phyloP scores from a whole-genome alignment of 169 alveolate species.

The Cryptosporidium felis region DNA sequence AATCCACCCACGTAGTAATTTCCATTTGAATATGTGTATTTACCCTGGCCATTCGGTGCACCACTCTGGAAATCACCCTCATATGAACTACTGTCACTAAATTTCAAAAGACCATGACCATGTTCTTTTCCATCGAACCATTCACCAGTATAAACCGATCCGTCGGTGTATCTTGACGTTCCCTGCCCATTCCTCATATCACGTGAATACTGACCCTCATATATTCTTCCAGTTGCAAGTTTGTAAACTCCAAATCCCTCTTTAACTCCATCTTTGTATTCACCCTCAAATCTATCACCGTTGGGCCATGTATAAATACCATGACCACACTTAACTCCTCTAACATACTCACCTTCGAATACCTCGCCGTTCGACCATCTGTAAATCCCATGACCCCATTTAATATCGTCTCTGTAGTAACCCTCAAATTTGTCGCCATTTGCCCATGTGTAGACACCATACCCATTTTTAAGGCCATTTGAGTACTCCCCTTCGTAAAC shows the following conservation, averaged over 20 bases:
- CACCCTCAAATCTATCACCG: slow-evolving; percentile 78
- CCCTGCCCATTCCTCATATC: slow-evolving; percentile 82
- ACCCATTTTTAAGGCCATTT: slow-evolving; percentile 89
- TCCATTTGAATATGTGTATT: slow-evolving; percentile 71
- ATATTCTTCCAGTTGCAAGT: slow-evolving; percentile 73
- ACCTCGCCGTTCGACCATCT: slow-evolving; percentile 76
- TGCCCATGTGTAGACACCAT: slow-evolving; percentile 90
- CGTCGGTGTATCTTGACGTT: slow-evolving; percentile 79
- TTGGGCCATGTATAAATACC: slow-evolving; percentile 77
- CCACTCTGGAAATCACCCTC: slow-evolving; percentile 73
- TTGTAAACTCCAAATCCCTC: slow-evolving; percentile 74
- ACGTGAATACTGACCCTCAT: slow-evolving; percentile 80
- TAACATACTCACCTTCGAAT: slow-evolving; percentile 75
- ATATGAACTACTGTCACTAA: slow-evolving; percentile 74
- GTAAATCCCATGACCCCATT: slow-evolving; percentile 94
- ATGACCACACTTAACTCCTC: slow-evolving; percentile 79
- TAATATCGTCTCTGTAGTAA: slow-evolving; percentile 89
- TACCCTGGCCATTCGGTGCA: slow-evolving; percentile 75
- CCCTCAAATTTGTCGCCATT: slow-evolving; percentile 95
- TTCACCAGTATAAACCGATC: slow-evolving; percentile 79
- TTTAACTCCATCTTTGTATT: slow-evolving; percentile 75
- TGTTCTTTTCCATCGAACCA: slow-evolving; percentile 72
- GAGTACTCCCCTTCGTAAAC: slow-evolving; percentile 91
- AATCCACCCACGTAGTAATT: slow-evolving; percentile 69
- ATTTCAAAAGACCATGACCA: slow-evolving; percentile 76